Evolutionary conservation across 768 basidiomycete species (phyloP), one percentile per base, ranked within the genome.

Genomic region (Russula earlei): DNA sequence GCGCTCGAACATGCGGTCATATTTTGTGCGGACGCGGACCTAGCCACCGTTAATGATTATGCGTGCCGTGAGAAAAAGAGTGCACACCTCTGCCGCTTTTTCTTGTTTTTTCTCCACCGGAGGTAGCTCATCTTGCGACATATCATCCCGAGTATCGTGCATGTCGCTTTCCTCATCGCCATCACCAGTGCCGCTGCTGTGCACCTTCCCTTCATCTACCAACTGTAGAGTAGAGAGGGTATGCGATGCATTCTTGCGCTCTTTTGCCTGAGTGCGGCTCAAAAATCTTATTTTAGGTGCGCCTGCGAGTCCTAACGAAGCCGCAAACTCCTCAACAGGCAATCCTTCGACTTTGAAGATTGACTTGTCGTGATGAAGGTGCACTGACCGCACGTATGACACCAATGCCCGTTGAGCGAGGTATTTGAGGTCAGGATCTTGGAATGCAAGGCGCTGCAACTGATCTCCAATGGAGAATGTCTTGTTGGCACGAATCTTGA

Each of bases 371-470:
- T 91, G 95, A 61, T 97, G 95, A 19, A 98, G 74, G 67, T 96
- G 77, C 22, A 99, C 74, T 4, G 95, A 96, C 15, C 91, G 88
- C 61, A 97, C 74, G 68, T 99, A 99, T 14, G 94, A 95, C 9
- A 98, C 86, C 66, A 98, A 95, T 1, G 94, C 90, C 53, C 91
- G 74, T 68, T 98, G 95, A 10, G 86, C 96, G 10, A 99, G 80
- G 68, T 97, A 96, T 68, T 98, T 99, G 71, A 97, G 84, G 69
- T 99, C 93, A 0, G 93, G 90, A 56, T 94, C 92, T 71, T 92
- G 84, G 72, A 98, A 99, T 0, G 88, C 86, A 36, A 96, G 79
- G 52, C 83, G 91, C 70, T 99, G 96, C 43, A 98, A 75, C 68
- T 93, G 87, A 61, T 89, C 89, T 66, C 85, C 79, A 56, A 96